Evolutionary conservation across 1,139 yeast species (phyloP), one percentile per base, ranked within the genome.

Genomic region (Nadsonia commutata): DNA sequence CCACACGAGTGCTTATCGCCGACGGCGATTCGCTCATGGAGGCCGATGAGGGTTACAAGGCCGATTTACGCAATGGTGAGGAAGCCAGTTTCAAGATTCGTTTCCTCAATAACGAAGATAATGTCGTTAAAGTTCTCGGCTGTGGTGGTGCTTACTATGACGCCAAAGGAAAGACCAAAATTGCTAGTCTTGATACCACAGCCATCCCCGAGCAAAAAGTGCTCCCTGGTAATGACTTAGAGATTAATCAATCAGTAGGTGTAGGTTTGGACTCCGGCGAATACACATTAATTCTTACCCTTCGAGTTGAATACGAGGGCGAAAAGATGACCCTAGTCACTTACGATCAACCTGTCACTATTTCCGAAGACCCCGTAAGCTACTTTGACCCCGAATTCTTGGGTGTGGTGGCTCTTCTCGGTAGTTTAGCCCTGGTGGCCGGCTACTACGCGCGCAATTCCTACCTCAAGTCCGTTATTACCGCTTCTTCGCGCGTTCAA

Each of bases 361-460:
- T 85, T 48, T 60, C 62, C n/a, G 94, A 85, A 52, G 72, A 71
- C 36, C 71, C 79, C 44, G 66, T 85, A 53, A 79, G 94, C 1
- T 52, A 79, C 46, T 78, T 80, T 62, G 75, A 82, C 58, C 90
- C 88, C 22, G 77, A 80, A 59, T 72, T 84, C 56, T 60, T 81
- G 40, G 71, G 80, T 52, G 80, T 77, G 56, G 45, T 75, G 17
- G 9, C 16, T 4, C 56, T 83, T 31, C 65, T 82, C 51, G 54
- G 66, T 11, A 71, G 65, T 18, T 62, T 80, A 11, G 48, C 78
- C 37, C 78, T 65, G 41, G 74, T 66, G 31, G 53, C 71, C 40
- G 77, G 65, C 39, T 80, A 78, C 58, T 56, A 64, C 46, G 40
- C 27, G 2, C 38, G 18, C 23, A 31, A 27, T 13, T 27, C 33